Percentiles rank a stretch among this genome's conserved stretches.
Evolutionary conservation across 768 basidiomycete species (phyloP).

Genomic region (Amanita phalloides): DNA sequence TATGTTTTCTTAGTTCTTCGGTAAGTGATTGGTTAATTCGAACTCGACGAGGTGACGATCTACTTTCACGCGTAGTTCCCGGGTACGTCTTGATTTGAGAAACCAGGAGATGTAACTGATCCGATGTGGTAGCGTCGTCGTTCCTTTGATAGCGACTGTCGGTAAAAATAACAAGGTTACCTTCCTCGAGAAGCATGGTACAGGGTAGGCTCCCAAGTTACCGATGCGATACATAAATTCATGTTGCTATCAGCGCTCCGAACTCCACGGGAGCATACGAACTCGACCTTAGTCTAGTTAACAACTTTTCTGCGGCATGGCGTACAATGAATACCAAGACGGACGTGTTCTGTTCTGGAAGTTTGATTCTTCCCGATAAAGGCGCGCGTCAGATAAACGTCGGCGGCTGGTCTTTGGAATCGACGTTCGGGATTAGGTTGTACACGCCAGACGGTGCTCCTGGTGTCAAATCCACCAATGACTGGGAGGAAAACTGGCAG

Average conservation of each 20-base stretch:
- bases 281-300: slow-evolving; percentile 49
- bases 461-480: slow-evolving; percentile 64
- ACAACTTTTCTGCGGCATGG: slow-evolving; percentile 47
- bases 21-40: slow-evolving; percentile 18
- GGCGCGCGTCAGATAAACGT: slow-evolving; percentile 55
- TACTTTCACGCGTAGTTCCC: slow-evolving; percentile 24
- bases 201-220: slow-evolving; percentile 26
- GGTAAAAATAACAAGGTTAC: slow-evolving; percentile 77
- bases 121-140: slow-evolving; percentile 38
- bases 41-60: not conserved
- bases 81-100: slow-evolving; percentile 23
- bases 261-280: slow-evolving; percentile 78
- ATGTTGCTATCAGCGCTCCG: slow-evolving; percentile 21
- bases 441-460: slow-evolving; percentile 59
- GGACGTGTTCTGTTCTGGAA: slow-evolving; percentile 74
- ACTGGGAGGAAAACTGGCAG: slow-evolving; percentile 67
- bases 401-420: slow-evolving; percentile 61
- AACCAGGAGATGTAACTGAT: slow-evolving; percentile 6
- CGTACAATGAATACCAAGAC: slow-evolving; percentile 67
- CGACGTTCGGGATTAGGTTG: slow-evolving; percentile 63
- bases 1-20: slow-evolving; percentile 28
- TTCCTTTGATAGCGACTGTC: slow-evolving; percentile 65
- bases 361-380: slow-evolving; percentile 67
- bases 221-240: not conserved
- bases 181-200: slow-evolving; percentile 68